These are phyloP conservation scores for Naganishia albida DNA, from an alignment of 1,284 basidiomycete species.

Conservation along the genomic window DNA sequence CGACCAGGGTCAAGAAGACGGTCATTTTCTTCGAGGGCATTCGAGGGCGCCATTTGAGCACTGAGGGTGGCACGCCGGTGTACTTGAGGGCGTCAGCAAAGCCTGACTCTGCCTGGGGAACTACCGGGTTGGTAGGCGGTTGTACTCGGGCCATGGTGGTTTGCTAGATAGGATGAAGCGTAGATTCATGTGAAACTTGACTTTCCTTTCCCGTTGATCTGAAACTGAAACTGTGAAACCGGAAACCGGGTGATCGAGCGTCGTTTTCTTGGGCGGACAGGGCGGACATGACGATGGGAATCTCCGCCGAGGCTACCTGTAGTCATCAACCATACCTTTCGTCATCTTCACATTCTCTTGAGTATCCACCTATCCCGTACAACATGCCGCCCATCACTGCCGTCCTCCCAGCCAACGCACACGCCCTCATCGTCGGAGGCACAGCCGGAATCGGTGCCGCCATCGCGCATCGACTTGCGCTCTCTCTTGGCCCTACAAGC, in stretches of 20 bases:
- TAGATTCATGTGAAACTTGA: not conserved
- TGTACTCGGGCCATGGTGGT: not conserved
- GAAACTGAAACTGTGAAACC: constrained; percentile 12
- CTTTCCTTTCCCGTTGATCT: no score
- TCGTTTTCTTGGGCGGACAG: constrained; percentile 20
- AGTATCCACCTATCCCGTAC: not conserved
- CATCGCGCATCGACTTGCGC: constrained; percentile 28
- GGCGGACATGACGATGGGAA: no score
- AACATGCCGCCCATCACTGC: constrained; percentile 22
- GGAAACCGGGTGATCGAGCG: constrained; percentile 4
- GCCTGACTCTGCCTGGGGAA: constrained; percentile 11
- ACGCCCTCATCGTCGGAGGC: constrained; percentile 32
- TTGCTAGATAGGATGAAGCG: not conserved
- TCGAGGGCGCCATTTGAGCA: constrained; percentile 55
- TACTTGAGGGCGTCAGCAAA: constrained; percentile 49
- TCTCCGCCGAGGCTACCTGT: constrained; percentile 2
- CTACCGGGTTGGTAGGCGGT: constrained; percentile 5
- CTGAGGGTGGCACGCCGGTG: constrained; percentile 56
- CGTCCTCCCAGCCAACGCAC: constrained; percentile 23
- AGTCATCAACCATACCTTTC: not conserved
- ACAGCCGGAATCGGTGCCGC: constrained; percentile 33
- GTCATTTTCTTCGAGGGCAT: constrained; percentile 91
- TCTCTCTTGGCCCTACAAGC: constrained; percentile 18
- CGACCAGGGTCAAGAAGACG: constrained; percentile 79
- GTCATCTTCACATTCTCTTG: not conserved